These are phyloP conservation scores for Arachnopeziza araneosa DNA, from an alignment of 2,329 filamentous ascomycete genomes.

Conservation along the genomic window DNA sequence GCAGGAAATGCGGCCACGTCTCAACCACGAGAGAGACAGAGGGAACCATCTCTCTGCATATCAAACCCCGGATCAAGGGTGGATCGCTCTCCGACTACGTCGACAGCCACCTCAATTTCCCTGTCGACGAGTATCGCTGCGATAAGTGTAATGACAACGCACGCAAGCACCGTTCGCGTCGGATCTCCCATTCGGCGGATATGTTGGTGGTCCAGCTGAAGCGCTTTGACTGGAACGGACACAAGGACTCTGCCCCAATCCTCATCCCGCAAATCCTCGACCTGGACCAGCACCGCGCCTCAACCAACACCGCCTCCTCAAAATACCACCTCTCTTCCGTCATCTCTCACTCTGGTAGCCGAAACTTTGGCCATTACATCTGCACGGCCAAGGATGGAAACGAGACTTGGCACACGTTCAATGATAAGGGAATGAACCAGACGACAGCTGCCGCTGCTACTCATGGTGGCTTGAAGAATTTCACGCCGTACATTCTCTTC, in stretches of 20 bases:
- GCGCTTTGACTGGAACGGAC: slow-evolving; percentile 5
- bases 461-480: not conserved
- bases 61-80: slow-evolving; percentile 17
- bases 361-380: slow-evolving; percentile 22
- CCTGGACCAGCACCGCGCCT: slow-evolving; percentile 19
- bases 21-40: slow-evolving; percentile 20
- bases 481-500: slow-evolving; percentile 2
- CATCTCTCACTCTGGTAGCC: slow-evolving; percentile 25
- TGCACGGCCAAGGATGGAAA: slow-evolving; percentile 18
- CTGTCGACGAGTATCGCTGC: slow-evolving; percentile 9
- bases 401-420: slow-evolving; percentile 19
- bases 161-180: slow-evolving; percentile 21
- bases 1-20: slow-evolving; percentile 18
- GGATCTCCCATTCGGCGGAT: slow-evolving; percentile 26
- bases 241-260: slow-evolving; percentile 19
- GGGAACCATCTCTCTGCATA: slow-evolving; percentile 21
- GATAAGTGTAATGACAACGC: not conserved
- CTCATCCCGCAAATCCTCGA: slow-evolving; percentile 16
- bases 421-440: slow-evolving; percentile 19
- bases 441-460: slow-evolving; percentile 3
- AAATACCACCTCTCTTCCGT: slow-evolving; percentile 29
- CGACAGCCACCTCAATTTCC: slow-evolving; percentile 14
- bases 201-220: slow-evolving; percentile 19
- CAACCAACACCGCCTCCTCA: slow-evolving; percentile 7
- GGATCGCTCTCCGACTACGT: slow-evolving; percentile 19